Evolutionary conservation across 1,139 yeast genomes (phyloP), one percentile per base, ranked within the genome.

Genomic region (Suhomyces chickasaworum): DNA sequence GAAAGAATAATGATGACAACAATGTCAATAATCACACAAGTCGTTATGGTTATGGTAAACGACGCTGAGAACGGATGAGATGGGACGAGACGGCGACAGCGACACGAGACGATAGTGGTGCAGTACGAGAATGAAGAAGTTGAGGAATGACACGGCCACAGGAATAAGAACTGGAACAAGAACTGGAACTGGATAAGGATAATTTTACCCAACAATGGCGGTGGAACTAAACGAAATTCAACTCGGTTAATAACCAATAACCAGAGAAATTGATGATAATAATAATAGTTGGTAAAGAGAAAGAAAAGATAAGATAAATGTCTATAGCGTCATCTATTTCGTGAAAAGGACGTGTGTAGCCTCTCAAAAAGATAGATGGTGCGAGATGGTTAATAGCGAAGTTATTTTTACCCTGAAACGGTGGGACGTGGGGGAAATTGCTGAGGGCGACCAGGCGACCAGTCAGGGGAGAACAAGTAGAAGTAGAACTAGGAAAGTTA

Each of bases 321-420:
- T 13, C 25, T 29, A n/a, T 17, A 45, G 46, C 40, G 49, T 46
- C 49, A 46, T 46, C 46, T 46, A 46, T 27, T 39, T 22, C 20
- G 27, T 36, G 36, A 45, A 45, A 45, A 41, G 44, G 49, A 42
- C 49, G 49, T 46, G 49, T 46, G 37, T 31, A n/a, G 35, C 15
- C 34, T 39, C 37, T 39, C 42, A 45, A 39, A 36, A 37, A 41
- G 39, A 32, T 21, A 36, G 41, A n/a, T 33, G 34, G 42, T 32
- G 45, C 46, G 46, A 42, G 41, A 38, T 43, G 41, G 47, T 44
- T 39, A 27, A 35, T 43, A 43, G 42, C 42, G 41, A 43, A 38
- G 46, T 36, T 39, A 44, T 44, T 44, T 44, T 44, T 44, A 44
- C 47, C 47, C 47, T 44, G 47, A 44, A 44, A 44, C 46, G 42